Conservation (phyloP, 1,139 yeast species). For the Lodderomyces parapsilosis region DNA sequence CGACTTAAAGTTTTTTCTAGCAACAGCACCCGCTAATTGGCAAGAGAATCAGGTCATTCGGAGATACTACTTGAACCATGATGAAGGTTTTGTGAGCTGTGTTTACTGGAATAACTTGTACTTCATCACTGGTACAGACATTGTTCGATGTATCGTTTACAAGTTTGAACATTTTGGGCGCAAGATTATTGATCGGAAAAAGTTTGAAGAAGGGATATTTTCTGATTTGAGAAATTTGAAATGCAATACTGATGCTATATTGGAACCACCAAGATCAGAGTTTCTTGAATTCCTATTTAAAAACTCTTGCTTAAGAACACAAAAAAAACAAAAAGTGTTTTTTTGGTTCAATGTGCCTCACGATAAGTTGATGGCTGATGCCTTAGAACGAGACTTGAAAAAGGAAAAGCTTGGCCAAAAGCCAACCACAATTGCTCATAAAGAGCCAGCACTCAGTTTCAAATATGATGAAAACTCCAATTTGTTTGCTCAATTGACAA, state of each 20-base stretch:
- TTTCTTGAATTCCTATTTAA: slow-evolving; percentile 82
- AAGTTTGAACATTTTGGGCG: slow-evolving; percentile 91
- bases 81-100: slow-evolving; percentile 89
- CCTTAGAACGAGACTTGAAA: slow-evolving; percentile 87
- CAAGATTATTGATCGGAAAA: slow-evolving; percentile 77
- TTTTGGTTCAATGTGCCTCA: slow-evolving; percentile 97
- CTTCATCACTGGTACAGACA: slow-evolving; percentile 94
- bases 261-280: slow-evolving; percentile 85
- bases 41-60: slow-evolving; percentile 85
- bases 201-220: slow-evolving; percentile 95
- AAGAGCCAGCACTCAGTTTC: slow-evolving; percentile 67
- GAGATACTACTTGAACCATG: slow-evolving; percentile 80
- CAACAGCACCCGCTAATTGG: slow-evolving; percentile 96
- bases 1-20: slow-evolving; percentile 78
- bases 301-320: slow-evolving; percentile 87
- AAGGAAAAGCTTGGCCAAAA: slow-evolving; percentile 60
- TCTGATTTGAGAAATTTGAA: slow-evolving; percentile 86
- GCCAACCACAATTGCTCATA: slow-evolving; percentile 59
- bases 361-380: slow-evolving; percentile 90
- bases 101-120: slow-evolving; percentile 90
- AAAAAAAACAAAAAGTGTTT: slow-evolving; percentile 94
- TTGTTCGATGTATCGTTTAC: slow-evolving; percentile 86
- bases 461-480: slow-evolving; percentile 49
- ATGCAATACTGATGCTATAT: slow-evolving; percentile 82
- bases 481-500: slow-evolving; percentile 47